Evolutionary conservation across 495 filamentous ascomycete species (phyloP), one percentile per base, ranked within the genome.

Genomic region (Penicillium dipodomyicola): DNA sequence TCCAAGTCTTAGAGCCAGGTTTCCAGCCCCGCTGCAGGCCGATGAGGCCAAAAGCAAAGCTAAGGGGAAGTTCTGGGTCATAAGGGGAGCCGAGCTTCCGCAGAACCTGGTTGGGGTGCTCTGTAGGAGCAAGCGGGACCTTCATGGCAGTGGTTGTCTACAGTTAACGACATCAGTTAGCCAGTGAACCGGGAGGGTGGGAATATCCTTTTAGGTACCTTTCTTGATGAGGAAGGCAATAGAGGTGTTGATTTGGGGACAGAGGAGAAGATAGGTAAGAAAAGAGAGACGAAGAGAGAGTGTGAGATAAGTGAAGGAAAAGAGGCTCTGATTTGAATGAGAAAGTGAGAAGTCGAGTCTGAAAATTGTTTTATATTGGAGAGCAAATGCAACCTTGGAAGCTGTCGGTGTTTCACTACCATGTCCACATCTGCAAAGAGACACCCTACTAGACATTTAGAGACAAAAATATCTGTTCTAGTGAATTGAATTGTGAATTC

Each of bases 11-110:
- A 6, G 62, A 60, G 14, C 57, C 60, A 0, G 20, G 17, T 12
- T 57, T 52, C 74, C 74, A 77, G 0, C 46, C 20, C n/a, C 54
- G 40, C 5, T 50, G 30, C 6, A 25, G 0, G 27, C 62, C 65
- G 2, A 77, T 52, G 4, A 55, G 56, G 0, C 29, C 9, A 49
- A 74, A 77, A 3, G 68, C 61, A 1, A 33, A 35, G 20, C 42
- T 57, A 12, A 73, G 48, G 2, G 54, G 30, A 20, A 55, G 45
- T 8, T 23, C 9, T 0, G 56, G 49, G 14, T 49, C 17, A 27
- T 62, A 11, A 6, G 35, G 52, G 1, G 45, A 12, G 43, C 49
- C 19, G 1, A 25, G 32, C 4, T n/a, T 11, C 30, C 22, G 52
- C 3, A 54, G 15, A 22, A 25, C 27, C 7, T 9, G 3, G 42